Evolutionary conservation across 1,284 basidiomycete species (phyloP), one percentile per base, ranked within the genome.

Genomic region (Leccinum pachyderme): DNA sequence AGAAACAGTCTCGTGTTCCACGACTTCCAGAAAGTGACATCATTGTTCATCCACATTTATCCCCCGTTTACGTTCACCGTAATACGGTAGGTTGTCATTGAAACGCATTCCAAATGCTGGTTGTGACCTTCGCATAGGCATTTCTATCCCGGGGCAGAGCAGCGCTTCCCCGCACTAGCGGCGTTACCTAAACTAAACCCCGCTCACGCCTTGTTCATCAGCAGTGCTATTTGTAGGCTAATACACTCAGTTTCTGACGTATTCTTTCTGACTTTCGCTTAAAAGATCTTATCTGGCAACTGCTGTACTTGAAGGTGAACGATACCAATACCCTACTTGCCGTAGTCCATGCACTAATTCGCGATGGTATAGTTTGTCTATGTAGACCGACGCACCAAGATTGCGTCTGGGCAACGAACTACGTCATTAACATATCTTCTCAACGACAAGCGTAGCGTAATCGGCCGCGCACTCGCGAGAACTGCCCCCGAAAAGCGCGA

Each of bases 1-100:
- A 81, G 95, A 58, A 98, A 98, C 68, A 93, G 87, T 66, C 82
- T 95, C n/a, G 95, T 97, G 6, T 97, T 97, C 74, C 95, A 97
- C 68, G 93, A 95, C 63, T 81, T 85, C 54, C 95, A 98, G 70
- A 96, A 96, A 70, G 90, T 95, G 66, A 95, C 91, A 5, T 93
- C 90, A 11, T 73, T 96, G 18, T 96, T 94, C 74, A 83, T 96
- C 44, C 94, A 96, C 68, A 87, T 96, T 56, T 95, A 95, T 64
- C 83, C 91, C 0, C 91, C 94, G 0, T 81, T 94, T 58, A 84
- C 86, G 1, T 89, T 98, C 64, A 93, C 90, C 6, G 88, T 95
- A 37, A 94, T 97, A 56, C 79, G 91, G 92, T 92, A 60, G 55
- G 81, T 75, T 35, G 39, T 47, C 25, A 45, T 9, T 6, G 29